Evolutionary conservation across 2,329 filamentous ascomycete genomes (phyloP), one percentile per base, ranked within the genome.

Genomic region (Ciborinia camelliae): DNA sequence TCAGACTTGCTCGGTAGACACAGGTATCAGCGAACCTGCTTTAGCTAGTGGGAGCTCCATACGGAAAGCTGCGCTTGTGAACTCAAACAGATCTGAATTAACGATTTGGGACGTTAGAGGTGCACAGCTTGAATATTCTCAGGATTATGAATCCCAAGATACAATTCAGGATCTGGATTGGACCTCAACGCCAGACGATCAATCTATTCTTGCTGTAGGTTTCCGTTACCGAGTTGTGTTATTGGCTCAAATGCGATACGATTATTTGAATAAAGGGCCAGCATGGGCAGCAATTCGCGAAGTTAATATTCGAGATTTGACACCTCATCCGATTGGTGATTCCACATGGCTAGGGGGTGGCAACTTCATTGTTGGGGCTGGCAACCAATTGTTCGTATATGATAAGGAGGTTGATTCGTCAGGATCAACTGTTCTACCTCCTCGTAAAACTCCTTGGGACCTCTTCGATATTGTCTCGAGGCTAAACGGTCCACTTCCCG

Each of bases 101-200:
- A 96, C 91, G 0, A 96, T 97, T 58, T 97, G 93, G 94, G 93
- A 97, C 73, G 90, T 91, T 14, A 86, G 89, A 68, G 90, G 89
- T 63, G 88, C 88, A 2, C 88, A 92, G 68, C 82, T 97, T 7
- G 93, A 97, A 75, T 92, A 91, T 73, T 84, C 90, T 67, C 86
- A 94, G 71, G 83, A 86, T 37, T 95, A 92, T 68, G 84, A 89
- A 68, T 82, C 83, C 15, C 84, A 89, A 66, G 90, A 95, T 71
- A 84, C 83, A 7, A 92, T 97, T 48, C 87, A 89, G 68, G 93
- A 97, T 75, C 84, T 97, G 15, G 92, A 97, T 75, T 97, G 94
- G 94, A 94, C 92, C 0, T 94, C 91, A 3, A 97, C 93, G 0
- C 92, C 92, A 0, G 91, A 96, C 75, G 87, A 87, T 57, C 92